Evolutionary conservation across 1,284 basidiomycete genomes (phyloP), one percentile per base, ranked within the genome.

Genomic region (Entoloma clypeatum): DNA sequence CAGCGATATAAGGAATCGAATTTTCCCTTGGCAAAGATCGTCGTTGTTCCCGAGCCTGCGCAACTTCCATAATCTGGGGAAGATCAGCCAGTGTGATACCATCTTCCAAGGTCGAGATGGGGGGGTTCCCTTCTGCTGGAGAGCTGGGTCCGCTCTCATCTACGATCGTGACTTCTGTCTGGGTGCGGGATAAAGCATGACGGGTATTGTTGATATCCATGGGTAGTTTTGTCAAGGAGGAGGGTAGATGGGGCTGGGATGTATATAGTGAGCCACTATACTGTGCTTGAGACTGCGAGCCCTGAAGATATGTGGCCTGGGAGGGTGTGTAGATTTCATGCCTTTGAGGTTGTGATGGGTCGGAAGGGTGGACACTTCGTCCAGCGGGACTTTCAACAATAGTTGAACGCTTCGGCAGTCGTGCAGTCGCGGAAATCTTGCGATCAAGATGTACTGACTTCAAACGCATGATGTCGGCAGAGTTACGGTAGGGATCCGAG

Each of bases 351-450:
- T 61, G 67, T 5, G 63, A 56, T 25, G 68, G 54, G 39, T 80
- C 75, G 7, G 67, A 75, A 46, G 84, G 76, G 53, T 90, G 85
- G 3, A 87, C 92, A 45, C 82, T 84, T 58, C 85, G 80, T 25
- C 92, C 94, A 3, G 91, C 79, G n/a, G 95, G 95, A 57, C 89
- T 92, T 63, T 97, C 95, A 33, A 99, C 86, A 26, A 99, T 86
- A 3, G 91, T 98, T 13, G 94, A 97, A 30, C 92, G 84, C 63
- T 92, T 94, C 4, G 96, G 92, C 48, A 96, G 63, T 34, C 86
- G 81, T 10, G 94, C 92, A 8, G 92, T 93, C 37, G 90, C 92
- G 26, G 93, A 95, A 36, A 94, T 70, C 64, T 98, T 98, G 44
- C 96, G 86, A 64, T 97, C 92, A 14, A 99, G 75, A 58, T 93